These are phyloP conservation scores for Boechera retrofracta DNA, from an alignment of 345 rosid genomes.

Conservation along the genomic window DNA sequence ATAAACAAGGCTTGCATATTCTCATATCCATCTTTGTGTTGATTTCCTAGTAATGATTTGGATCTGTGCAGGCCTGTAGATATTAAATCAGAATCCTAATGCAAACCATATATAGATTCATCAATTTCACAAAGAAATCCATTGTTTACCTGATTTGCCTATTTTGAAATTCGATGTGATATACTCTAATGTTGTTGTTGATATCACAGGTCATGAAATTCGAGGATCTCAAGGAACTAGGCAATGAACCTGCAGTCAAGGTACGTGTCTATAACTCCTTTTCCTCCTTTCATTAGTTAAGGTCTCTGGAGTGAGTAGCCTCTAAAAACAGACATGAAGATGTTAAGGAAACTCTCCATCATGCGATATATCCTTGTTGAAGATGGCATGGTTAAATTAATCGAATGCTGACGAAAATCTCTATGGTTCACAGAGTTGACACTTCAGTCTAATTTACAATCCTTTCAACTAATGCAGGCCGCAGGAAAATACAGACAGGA, in stretches of 20 bases:
- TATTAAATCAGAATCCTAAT: neutral
- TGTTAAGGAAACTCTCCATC: neutral
- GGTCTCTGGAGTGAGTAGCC: neutral
- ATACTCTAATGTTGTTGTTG: conserved; percentile 27
- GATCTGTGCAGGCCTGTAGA: conserved; percentile 9
- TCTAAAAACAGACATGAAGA: neutral
- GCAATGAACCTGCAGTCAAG: conserved; percentile 88
- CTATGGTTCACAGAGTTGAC: neutral
- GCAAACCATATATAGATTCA: neutral
- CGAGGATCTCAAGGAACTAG: conserved; percentile 92
- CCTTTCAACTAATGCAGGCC: conserved; percentile 55
- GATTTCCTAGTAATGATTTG: conserved; percentile 2
- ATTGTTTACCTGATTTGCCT: conserved; percentile 13
- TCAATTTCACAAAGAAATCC: conserved; percentile 2
- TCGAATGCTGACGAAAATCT: neutral
- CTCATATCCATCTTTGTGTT: conserved; percentile 9
- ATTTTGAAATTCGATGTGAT: neutral
- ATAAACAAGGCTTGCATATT: neutral
- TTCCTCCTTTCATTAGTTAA: neutral
- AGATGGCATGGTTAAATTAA: conserved; percentile 2
- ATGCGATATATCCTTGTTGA: neutral
- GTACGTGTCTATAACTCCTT: conserved; percentile 45
- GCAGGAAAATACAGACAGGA: conserved; percentile 94
- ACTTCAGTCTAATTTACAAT: neutral
- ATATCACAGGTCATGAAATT: conserved; percentile 88